phyloP scores from a whole-genome alignment of 1,139 yeast genomes.

The Candida neerlandica region DNA sequence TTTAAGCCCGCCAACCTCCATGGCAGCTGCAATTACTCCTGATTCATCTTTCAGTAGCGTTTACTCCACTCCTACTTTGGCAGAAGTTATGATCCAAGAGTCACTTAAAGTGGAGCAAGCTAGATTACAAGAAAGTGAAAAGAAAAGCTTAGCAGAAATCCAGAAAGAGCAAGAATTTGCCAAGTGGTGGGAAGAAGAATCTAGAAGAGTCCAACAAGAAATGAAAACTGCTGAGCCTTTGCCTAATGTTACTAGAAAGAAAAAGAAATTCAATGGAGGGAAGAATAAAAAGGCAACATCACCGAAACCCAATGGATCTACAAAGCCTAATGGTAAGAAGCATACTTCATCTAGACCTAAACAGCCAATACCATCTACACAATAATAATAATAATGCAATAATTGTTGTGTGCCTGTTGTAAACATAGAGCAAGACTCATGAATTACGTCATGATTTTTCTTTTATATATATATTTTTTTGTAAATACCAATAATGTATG shows the following conservation, averaged over 20 bases:
- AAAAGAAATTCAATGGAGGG: constrained; percentile 4
- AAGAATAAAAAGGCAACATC: constrained; percentile 4
- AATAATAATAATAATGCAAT: neutral
- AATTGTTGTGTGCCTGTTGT: neutral
- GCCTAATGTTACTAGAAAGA: neutral
- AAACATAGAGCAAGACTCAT: no score
- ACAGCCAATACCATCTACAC: neutral
- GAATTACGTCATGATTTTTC: neutral
- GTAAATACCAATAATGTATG: neutral
- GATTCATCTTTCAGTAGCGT: constrained; percentile 14
- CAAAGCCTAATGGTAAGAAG: neutral
- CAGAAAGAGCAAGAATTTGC: constrained; percentile 82
- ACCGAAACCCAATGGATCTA: neutral
- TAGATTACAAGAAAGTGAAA: constrained; percentile 29
- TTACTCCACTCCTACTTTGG: constrained; percentile 20
- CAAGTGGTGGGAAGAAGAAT: constrained; percentile 80
- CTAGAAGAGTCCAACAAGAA: constrained; percentile 57
- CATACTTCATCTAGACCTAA: neutral
- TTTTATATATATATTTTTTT: neutral
- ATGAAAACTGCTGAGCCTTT: constrained; percentile 21
- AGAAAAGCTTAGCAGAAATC: constrained; percentile 61
- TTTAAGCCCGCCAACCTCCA: constrained; percentile 4
- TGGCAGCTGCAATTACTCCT: constrained; percentile 10
- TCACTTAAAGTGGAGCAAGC: constrained; percentile 45
- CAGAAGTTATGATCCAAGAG: constrained; percentile 48